Evolutionary conservation across 345 rosid species (phyloP).

Genomic region (Gossypium stocksii): DNA sequence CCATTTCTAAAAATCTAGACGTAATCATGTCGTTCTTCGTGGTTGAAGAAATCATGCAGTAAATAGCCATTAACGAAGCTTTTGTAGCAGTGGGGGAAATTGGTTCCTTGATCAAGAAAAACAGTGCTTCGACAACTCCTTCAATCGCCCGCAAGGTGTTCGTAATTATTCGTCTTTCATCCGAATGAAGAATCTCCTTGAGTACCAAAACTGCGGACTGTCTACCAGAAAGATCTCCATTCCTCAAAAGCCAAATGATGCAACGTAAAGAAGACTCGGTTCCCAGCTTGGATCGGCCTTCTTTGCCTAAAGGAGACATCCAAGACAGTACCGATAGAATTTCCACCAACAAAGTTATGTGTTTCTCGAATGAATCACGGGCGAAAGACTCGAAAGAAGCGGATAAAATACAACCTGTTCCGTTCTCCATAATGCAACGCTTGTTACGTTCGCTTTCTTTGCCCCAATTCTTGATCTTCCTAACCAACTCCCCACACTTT

Average conservation of each 20-base stretch:
- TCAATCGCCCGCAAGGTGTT: constrained; percentile 34
- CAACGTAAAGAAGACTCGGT: constrained; percentile 41
- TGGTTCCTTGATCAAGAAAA: constrained; percentile 54
- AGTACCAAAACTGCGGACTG: constrained; percentile 46
- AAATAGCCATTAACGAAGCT: constrained; percentile 49
- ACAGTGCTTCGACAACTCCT: constrained; percentile 46
- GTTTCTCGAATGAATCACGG: constrained; percentile 21
- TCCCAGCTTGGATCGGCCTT: constrained; percentile 35
- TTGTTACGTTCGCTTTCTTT: constrained; percentile 65
- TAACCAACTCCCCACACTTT: constrained; percentile 31
- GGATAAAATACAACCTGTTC: constrained; percentile 33
- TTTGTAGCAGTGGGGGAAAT: constrained; percentile 57
- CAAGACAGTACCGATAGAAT: constrained; percentile 40
- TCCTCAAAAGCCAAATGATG: constrained; percentile 42
- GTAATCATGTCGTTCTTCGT: constrained; percentile 23
- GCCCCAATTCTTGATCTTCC: constrained; percentile 46
- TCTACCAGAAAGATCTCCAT: constrained; percentile 41
- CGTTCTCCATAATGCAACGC: constrained; percentile 38
- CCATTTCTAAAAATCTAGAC: constrained; percentile 38
- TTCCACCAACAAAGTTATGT: constrained; percentile 38
- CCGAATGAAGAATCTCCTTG: constrained; percentile 45
- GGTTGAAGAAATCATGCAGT: constrained; percentile 32
- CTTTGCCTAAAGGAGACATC: constrained; percentile 41
- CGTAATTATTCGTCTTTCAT: constrained; percentile 22
- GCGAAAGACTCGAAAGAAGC: constrained; percentile 42